These are phyloP conservation scores for Aquilaria yunnanensis DNA, from an alignment of 345 rosid genomes.

Conservation along the genomic window DNA sequence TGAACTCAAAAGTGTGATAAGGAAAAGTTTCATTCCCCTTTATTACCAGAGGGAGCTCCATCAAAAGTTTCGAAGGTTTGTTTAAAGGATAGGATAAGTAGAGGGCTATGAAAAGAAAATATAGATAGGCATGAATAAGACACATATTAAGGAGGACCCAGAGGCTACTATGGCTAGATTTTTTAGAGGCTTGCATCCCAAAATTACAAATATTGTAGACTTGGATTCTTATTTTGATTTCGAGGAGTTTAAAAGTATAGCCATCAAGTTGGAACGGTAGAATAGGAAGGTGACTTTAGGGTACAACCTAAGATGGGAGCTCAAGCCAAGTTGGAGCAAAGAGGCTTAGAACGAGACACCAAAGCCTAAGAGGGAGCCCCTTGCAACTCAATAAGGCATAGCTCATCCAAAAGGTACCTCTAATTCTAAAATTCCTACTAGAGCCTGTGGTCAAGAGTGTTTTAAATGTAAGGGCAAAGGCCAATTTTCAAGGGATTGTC, in stretches of 20 bases:
- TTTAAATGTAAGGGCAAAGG: background rate
- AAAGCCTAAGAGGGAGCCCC: no score
- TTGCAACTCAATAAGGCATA: no score
- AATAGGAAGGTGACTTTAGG: background rate
- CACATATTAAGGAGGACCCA: background rate
- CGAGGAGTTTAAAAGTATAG: no score
- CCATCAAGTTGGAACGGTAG: background rate
- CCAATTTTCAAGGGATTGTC: background rate
- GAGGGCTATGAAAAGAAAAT: constrained; percentile 2
- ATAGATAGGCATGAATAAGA: background rate
- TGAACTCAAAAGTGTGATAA: constrained; percentile 2
- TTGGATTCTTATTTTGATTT: background rate
- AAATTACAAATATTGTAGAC: no score
- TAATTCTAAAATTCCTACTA: no score
- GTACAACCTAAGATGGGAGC: no score
- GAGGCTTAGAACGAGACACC: no score
- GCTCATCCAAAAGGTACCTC: no score
- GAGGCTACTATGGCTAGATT: constrained; percentile 2
- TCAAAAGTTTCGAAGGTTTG: background rate
- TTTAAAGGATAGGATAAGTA: no score
- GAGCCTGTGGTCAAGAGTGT: background rate
- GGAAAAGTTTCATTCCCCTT: background rate
- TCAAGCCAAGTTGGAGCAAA: no score
- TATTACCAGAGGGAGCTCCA: background rate
- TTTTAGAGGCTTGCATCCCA: background rate